These are phyloP conservation scores for Telfairia occidentalis DNA, from an alignment of 331 rosid species.

Conservation along the genomic window DNA sequence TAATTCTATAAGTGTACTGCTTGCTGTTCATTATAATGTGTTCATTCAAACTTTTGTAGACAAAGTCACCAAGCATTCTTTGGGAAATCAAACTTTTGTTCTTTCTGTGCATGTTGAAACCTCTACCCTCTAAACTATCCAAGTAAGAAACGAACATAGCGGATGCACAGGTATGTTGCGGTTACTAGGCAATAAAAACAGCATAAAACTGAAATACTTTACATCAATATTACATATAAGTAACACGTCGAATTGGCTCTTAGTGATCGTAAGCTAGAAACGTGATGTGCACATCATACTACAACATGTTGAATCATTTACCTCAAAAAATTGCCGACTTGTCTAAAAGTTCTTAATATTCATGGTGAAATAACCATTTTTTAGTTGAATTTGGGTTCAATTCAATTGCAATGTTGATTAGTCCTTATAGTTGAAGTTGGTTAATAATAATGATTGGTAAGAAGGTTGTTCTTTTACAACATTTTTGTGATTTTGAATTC, in stretches of 20 bases:
- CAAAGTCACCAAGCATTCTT: slow-evolving; percentile 57
- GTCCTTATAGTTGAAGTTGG: no score
- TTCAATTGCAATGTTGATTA: no score
- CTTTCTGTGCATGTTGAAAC: slow-evolving; percentile 64
- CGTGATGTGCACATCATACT: not conserved
- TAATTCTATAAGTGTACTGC: no score
- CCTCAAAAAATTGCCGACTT: not conserved
- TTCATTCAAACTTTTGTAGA: slow-evolving; percentile 28
- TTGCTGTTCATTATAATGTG: not conserved
- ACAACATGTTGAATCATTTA: not conserved
- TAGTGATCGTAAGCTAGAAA: not conserved
- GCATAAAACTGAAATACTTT: not conserved
- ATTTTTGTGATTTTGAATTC: no score
- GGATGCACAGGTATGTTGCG: slow-evolving; percentile 49
- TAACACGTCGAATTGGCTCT: not conserved
- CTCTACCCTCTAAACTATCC: slow-evolving; percentile 51
- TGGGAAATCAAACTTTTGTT: slow-evolving; percentile 75
- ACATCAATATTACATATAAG: not conserved
- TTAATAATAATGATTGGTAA: no score
- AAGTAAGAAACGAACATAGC: slow-evolving; percentile 61
- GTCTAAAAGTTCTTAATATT: not conserved
- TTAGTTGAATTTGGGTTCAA: not conserved
- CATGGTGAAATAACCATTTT: not conserved
- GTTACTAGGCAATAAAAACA: not conserved
- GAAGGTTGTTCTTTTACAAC: no score